Evolutionary conservation across 129 eudicot species (phyloP).

Genomic region (Mikania micrantha): DNA sequence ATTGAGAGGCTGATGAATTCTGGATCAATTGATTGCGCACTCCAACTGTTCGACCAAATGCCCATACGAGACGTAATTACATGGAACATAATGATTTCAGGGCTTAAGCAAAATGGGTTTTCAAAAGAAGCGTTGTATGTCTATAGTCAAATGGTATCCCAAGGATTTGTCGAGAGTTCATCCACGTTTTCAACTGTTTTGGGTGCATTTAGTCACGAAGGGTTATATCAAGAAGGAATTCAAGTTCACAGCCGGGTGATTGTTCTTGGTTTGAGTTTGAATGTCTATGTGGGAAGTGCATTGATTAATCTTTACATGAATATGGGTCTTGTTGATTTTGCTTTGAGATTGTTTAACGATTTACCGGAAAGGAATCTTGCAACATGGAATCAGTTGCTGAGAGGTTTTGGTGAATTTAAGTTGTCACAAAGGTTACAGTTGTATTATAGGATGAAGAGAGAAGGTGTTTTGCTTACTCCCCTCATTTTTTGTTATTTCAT

Average conservation of each 20-base stretch:
- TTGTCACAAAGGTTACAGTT: conserved; percentile 35
- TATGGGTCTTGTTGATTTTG: conserved; percentile 42
- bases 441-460: conserved; percentile 40
- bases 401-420: conserved; percentile 45
- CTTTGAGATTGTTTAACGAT: conserved; percentile 44
- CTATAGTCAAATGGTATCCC: conserved; percentile 49
- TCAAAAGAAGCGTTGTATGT: conserved; percentile 27
- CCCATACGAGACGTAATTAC: conserved; percentile 51
- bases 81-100: conserved; percentile 69
- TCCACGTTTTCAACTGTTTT: conserved; percentile 67
- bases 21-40: conserved; percentile 44
- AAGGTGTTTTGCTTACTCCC: conserved; percentile 47
- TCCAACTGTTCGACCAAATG: conserved; percentile 68
- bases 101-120: conserved; percentile 42
- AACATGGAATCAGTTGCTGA: conserved; percentile 61
- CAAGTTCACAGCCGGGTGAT: conserved; percentile 57
- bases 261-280: conserved; percentile 47
- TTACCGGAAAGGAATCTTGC: conserved; percentile 54
- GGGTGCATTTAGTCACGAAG: conserved; percentile 41
- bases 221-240: conserved; percentile 42
- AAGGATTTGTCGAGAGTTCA: conserved; percentile 57
- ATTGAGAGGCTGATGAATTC: conserved; percentile 30
- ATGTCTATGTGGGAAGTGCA: conserved; percentile 52
- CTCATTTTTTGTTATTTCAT: conserved; percentile 58
- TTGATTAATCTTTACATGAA: conserved; percentile 61